These are phyloP conservation scores for Scytalidium sp. DNA, from an alignment of 2,329 filamentous ascomycete genomes.

Conservation along the genomic window DNA sequence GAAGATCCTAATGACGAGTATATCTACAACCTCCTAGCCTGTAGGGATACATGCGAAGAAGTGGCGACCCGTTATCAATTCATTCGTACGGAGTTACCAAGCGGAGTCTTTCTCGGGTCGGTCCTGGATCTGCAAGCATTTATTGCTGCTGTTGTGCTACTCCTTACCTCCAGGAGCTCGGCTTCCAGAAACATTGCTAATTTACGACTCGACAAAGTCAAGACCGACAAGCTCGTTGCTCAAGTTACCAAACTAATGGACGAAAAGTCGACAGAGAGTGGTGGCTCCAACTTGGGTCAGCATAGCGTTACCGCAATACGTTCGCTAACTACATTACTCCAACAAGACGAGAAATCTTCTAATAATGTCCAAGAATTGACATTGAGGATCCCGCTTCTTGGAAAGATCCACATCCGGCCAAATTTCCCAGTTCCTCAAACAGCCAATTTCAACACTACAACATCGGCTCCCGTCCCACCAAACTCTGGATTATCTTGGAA, in stretches of 20 bases:
- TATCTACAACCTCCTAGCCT: slow-evolving; percentile 13
- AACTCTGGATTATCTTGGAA: slow-evolving; percentile 1
- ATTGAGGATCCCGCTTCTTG: slow-evolving; percentile 13
- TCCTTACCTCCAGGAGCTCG: slow-evolving; percentile 9
- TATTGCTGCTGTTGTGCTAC: slow-evolving; percentile 13
- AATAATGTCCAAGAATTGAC: slow-evolving; percentile 8
- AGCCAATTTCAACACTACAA: neutral
- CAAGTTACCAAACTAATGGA: slow-evolving; percentile 13
- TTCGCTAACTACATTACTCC: slow-evolving; percentile 10
- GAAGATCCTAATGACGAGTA: slow-evolving; percentile 8
- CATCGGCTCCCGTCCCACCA: neutral
- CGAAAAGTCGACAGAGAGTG: slow-evolving; percentile 7
- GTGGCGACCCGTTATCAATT: slow-evolving; percentile 10
- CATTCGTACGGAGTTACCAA: slow-evolving; percentile 9
- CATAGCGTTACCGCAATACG: slow-evolving; percentile 8
- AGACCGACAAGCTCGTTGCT: slow-evolving; percentile 7
- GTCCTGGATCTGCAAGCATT: slow-evolving; percentile 14
- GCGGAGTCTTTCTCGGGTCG: slow-evolving; percentile 10
- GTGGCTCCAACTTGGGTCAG: slow-evolving; percentile 5
- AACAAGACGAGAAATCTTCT: slow-evolving; percentile 7
- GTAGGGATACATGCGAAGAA: slow-evolving; percentile 12
- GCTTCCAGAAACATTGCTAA: slow-evolving; percentile 2
- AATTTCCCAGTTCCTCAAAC: slow-evolving; percentile 4
- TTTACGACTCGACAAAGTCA: slow-evolving; percentile 3
- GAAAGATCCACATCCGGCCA: slow-evolving; percentile 14